These are phyloP conservation scores for Neurospora tetraspora DNA, from an alignment of 495 filamentous ascomycete species.

Conservation along the genomic window DNA sequence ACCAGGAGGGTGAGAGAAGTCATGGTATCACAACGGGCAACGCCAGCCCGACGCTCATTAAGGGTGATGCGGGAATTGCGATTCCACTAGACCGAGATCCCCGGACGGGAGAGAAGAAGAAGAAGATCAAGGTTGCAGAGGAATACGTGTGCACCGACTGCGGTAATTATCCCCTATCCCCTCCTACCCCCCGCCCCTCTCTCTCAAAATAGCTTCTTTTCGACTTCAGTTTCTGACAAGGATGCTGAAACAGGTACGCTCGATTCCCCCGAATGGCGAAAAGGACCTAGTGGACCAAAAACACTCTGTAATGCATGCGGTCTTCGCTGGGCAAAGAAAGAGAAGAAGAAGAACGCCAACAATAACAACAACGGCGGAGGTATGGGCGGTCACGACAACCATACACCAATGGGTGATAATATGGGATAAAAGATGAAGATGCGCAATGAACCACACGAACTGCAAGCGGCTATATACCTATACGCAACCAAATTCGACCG, in stretches of 20 bases:
- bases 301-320: constrained; percentile 97
- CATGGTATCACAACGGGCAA: constrained; percentile 83
- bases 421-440: constrained; percentile 4
- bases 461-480: not conserved
- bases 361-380: not conserved
- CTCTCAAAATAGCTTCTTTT: not conserved
- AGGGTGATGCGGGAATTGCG: constrained; percentile 77
- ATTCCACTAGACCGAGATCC: constrained; percentile 67
- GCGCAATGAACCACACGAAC: not conserved
- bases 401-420: constrained; percentile 1
- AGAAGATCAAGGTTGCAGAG: constrained; percentile 80
- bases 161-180: constrained; percentile 35
- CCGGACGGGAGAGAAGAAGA: constrained; percentile 65
- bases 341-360: constrained; percentile 48
- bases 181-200: not conserved
- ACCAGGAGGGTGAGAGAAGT: constrained; percentile 81
- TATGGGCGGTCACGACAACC: not conserved
- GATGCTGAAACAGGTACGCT: constrained; percentile 44
- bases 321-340: constrained; percentile 72
- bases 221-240: not conserved
- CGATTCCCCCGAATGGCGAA: constrained; percentile 94
- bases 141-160: constrained; percentile 97
- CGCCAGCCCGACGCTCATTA: constrained; percentile 65
- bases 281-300: constrained; percentile 88
- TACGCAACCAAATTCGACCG: not conserved